These are phyloP conservation scores for Aspergillus coremiiformis DNA, from an alignment of 495 filamentous ascomycete species.

Conservation along the genomic window DNA sequence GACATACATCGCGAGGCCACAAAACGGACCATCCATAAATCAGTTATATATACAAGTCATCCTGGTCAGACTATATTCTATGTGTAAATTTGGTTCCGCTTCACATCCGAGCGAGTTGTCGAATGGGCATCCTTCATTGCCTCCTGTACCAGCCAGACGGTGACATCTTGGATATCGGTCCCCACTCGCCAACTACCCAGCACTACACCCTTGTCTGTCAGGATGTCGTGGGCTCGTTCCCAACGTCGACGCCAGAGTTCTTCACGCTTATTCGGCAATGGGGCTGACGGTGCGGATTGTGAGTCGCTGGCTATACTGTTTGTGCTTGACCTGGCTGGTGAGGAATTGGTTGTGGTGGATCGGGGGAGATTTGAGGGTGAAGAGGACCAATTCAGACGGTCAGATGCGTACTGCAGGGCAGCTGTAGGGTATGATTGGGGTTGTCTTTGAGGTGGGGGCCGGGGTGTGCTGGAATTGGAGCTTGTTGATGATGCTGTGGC, in stretches of 20 bases:
- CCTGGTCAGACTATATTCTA: neutral
- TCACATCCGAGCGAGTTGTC: neutral
- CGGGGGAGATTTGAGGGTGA: constrained; percentile 15
- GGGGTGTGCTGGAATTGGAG: constrained; percentile 7
- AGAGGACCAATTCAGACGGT: constrained; percentile 22
- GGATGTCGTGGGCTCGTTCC: constrained; percentile 61
- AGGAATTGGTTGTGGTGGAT: constrained; percentile 27
- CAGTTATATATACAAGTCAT: neutral
- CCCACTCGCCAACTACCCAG: constrained; percentile 82
- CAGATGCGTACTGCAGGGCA: constrained; percentile 30
- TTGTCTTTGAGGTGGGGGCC: constrained; percentile 14
- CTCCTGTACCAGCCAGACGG: constrained; percentile 44
- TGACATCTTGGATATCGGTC: constrained; percentile 61
- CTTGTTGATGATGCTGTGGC: constrained; percentile 11
- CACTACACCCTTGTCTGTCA: constrained; percentile 61
- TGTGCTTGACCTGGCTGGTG: constrained; percentile 15
- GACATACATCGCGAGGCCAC: neutral
- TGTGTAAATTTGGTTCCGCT: neutral
- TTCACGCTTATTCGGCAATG: constrained; percentile 62
- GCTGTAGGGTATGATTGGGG: constrained; percentile 25
- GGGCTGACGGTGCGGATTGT: constrained; percentile 13
- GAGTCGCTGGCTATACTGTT: constrained; percentile 8
- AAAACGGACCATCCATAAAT: neutral
- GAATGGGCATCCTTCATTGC: constrained; percentile 22
- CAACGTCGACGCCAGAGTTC: constrained; percentile 77